Base-by-base conservation (phyloP, 179 eudicot genomes). In the Vitellaria paradoxa region DNA sequence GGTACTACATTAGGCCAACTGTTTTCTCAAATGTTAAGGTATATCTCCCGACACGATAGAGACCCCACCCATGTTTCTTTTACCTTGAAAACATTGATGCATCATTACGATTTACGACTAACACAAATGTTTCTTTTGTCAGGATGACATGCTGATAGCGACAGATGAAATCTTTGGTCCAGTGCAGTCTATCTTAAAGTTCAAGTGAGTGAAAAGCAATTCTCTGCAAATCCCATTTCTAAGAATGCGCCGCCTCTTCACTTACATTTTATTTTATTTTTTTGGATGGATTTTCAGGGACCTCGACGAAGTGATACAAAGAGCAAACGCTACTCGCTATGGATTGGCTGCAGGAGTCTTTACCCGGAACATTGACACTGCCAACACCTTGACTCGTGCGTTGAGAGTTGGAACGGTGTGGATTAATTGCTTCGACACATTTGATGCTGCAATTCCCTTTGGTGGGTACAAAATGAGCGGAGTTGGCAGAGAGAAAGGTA, bases 401-500 rank as follows among this genome's bases (percentile, higher is more conserved):
- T 76, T 91, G 30, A 82, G 82, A 68, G 96, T 82, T 14, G 96
- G 96, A 57, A 89, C 93, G 0, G 88, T 91, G 8, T 91, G 96
- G 96, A 79, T 91, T 37, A 91, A 89, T 78, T 88, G 93, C 80
- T 91, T 73, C 9, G 90, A 87, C 66, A 65, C 76, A 5, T 89
- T 89, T 70, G 93, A 91, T 69, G 93, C 91, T 20, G 87, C 88
- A 3, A 83, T 89, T 8, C 96, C 96, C 0, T 89, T 91, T 70
- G 96, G 93, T 0, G 96, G 93, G 66, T 91, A 86, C 76, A 91
- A 91, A 79, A 86, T 88, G 96, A 91, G 96, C 20, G 96, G 96
- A 11, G 79, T 75, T 9, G 96, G 96, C 12, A 91, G 96, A 49
- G 96, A 91, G 81, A 91, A 91, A 75, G 90, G 96, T 3, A 42